These are phyloP conservation scores for Bothia castanella DNA, from an alignment of 1,284 basidiomycete genomes.

Conservation along the genomic window DNA sequence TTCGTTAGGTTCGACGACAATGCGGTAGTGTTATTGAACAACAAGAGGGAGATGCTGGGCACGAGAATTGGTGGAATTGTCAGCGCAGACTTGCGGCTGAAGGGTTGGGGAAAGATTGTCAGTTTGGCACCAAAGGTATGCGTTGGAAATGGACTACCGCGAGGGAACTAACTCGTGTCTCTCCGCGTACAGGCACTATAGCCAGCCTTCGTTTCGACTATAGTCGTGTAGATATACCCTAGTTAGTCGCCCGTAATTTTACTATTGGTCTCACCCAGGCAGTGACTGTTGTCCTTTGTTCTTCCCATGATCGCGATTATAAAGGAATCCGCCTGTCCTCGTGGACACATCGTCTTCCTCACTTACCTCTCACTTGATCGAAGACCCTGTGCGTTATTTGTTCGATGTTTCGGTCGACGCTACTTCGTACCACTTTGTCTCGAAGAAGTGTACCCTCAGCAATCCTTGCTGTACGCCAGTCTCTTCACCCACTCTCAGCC, in stretches of 20 bases:
- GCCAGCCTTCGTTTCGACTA: background rate
- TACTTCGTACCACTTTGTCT: slow-evolving; percentile 4
- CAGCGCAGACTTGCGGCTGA: slow-evolving; percentile 84
- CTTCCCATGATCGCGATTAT: slow-evolving; percentile 8
- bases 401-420: slow-evolving; percentile 17
- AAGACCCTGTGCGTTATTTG: background rate
- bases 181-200: slow-evolving; percentile 21
- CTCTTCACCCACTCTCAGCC: background rate
- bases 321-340: no score
- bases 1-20: slow-evolving; percentile 95
- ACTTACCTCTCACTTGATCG: no score
- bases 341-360: background rate
- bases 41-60: slow-evolving; percentile 95
- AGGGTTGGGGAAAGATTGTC: slow-evolving; percentile 94
- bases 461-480: background rate
- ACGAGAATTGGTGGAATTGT: slow-evolving; percentile 94
- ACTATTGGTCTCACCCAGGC: background rate
- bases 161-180: background rate
- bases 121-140: slow-evolving; percentile 88
- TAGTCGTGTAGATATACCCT: slow-evolving; percentile 17
- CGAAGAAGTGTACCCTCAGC: background rate
- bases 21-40: slow-evolving; percentile 92
- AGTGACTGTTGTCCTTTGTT: no score
- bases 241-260: slow-evolving; percentile 1
- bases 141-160: background rate